Evolutionary conservation across 1,139 yeast species (phyloP).

Genomic region (Saccharomyces hybrid): DNA sequence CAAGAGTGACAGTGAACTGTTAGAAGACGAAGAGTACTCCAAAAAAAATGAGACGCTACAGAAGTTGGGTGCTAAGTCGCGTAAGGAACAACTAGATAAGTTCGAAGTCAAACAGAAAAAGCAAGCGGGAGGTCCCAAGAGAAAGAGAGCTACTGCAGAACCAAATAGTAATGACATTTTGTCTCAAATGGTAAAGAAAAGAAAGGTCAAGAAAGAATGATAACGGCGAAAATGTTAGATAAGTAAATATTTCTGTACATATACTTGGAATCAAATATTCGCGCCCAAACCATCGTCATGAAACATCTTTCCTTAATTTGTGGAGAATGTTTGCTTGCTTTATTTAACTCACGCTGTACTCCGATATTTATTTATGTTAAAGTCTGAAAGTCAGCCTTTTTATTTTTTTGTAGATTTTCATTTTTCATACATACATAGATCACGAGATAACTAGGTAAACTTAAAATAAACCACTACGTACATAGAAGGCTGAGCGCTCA

Average conservation of each 20-base stretch:
- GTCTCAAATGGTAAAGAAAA: slow-evolving; percentile 8
- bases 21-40: slow-evolving; percentile 48
- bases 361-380: background rate
- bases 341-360: background rate
- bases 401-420: background rate
- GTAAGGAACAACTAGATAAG: slow-evolving; percentile 38
- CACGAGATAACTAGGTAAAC: background rate
- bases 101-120: slow-evolving; percentile 31
- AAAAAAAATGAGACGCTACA: slow-evolving; percentile 45
- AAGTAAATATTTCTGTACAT: background rate
- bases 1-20: slow-evolving; percentile 50
- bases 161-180: slow-evolving; percentile 7
- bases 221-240: background rate
- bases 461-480: background rate
- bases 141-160: slow-evolving; percentile 9
- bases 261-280: too few species aligned
- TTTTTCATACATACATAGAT: background rate
- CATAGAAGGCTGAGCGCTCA: background rate
- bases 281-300: too few species aligned
- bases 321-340: background rate
- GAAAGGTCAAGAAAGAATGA: slow-evolving; percentile 4
- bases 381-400: background rate
- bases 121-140: slow-evolving; percentile 7
- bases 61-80: slow-evolving; percentile 48
- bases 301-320: too few species aligned